phyloP scores from a whole-genome alignment of 345 rosid genomes.

The Cochlearia excelsa region DNA sequence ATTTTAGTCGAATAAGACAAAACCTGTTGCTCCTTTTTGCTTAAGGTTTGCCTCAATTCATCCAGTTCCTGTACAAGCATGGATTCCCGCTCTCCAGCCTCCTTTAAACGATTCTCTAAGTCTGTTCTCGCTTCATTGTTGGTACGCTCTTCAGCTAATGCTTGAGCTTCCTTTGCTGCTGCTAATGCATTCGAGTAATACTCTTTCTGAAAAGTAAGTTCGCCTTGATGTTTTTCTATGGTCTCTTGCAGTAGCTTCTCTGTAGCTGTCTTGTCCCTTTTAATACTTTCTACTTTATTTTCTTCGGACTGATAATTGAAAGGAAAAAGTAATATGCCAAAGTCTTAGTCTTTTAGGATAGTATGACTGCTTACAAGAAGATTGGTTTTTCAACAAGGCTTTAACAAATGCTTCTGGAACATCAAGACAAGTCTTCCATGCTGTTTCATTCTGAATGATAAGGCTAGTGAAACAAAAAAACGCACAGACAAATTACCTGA shows the following conservation, averaged over 20 bases:
- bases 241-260: constrained; percentile 95
- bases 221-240: constrained; percentile 88
- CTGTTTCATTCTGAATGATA: constrained; percentile 9
- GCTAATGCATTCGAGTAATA: constrained; percentile 77
- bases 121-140: constrained; percentile 89
- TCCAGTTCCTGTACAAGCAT: constrained; percentile 94
- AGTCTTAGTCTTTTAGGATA: constrained; percentile 17
- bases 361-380: constrained; percentile 14
- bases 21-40: constrained; percentile 96
- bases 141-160: constrained; percentile 85
- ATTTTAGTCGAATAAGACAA: constrained; percentile 25
- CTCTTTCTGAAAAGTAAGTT: constrained; percentile 77
- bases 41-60: constrained; percentile 88
- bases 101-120: constrained; percentile 78
- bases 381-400: constrained; percentile 14
- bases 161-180: constrained; percentile 95
- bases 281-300: constrained; percentile 88
- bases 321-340: constrained; percentile 14
- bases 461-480: constrained; percentile 7
- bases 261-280: constrained; percentile 86
- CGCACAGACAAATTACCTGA: constrained; percentile 59
- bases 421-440: constrained; percentile 17
- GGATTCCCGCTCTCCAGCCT: constrained; percentile 90
- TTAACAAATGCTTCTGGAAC: constrained; percentile 10
- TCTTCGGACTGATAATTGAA: constrained; percentile 75